Base-by-base conservation (phyloP, 176 grass and related monocot genomes). In the Cocos nucifera region DNA sequence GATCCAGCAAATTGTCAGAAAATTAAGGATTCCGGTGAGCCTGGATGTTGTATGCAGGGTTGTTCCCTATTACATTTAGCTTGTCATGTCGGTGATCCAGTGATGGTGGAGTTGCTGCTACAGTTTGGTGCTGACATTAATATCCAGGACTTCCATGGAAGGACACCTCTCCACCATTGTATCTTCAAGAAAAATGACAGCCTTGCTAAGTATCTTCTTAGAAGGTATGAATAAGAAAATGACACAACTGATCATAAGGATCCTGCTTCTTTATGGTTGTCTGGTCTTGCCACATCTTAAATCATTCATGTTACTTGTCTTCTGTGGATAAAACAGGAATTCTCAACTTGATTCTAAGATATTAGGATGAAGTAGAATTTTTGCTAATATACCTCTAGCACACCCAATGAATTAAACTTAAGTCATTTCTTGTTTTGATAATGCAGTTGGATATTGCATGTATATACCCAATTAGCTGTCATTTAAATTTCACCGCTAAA, bases 111-210 rank as follows among this genome's bases (percentile, higher is more conserved):
- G 69, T 71, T 95, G 27, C 73, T 95, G 19, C 78, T 95, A 63
- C 91, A 86, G 77, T 90, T 90, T 63, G 91, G 91, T 4, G 79
- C 91, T 19, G 74, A 90, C 65, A 90, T 90, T 79, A 83, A 95
- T 82, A 75, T 82, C 44, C 86, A 90, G 62, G 91, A 95, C 54
- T 90, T 87, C 51, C 91, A 95, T 65, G 91, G 91, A 25, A 75
- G 83, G 57, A 95, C 91, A 58, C 86, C 91, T 52, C 74, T 95
- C 65, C 91, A 95, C 69, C 86, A 74, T 77, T 95, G 91, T 68
- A 83, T 90, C 51, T 85, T 79, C 67, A 81, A 68, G 65, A 95
- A 84, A 75, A 95, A 90, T 66, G 80, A 95, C 77, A 63, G 57
- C 22, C 74, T 90, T 60, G 82, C 90, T 17, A 95, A 95, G 65